Percentiles rank a stretch among this genome's conserved stretches.
Evolutionary conservation across 306 rosid species (phyloP).

Genomic region (Cyamopsis tetragonoloba): DNA sequence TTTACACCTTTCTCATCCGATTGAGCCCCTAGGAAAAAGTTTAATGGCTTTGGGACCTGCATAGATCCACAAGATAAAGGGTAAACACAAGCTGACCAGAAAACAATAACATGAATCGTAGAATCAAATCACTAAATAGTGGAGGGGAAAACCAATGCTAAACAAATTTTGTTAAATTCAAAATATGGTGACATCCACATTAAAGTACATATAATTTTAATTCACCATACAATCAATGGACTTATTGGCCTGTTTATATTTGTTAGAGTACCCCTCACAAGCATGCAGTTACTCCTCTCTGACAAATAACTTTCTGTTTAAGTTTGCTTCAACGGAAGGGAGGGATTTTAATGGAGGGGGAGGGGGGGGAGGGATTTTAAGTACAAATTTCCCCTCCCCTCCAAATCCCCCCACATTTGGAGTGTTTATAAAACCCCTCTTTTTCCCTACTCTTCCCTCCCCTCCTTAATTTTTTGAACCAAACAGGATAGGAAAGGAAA

Average conservation of each 20-base stretch:
- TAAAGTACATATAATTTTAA: not conserved
- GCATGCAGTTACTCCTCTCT: no score
- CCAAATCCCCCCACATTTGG: no score
- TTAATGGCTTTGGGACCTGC: conserved; percentile 94
- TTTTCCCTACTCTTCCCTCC: no score
- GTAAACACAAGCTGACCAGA: conserved; percentile 22
- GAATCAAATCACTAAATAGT: conserved; percentile 12
- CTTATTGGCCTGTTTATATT: not conserved
- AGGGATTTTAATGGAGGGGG: no score
- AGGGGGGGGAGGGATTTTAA: no score
- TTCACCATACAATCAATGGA: not conserved
- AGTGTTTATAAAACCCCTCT: no score
- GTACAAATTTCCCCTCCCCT: no score
- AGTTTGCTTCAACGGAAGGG: no score
- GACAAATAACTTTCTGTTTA: no score
- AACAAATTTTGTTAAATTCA: conserved; percentile 7
- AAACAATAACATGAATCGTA: conserved; percentile 18
- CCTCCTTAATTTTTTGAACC: no score
- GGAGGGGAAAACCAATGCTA: not conserved
- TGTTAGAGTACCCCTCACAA: no score
- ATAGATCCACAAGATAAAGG: conserved; percentile 12
- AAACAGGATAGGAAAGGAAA: no score
- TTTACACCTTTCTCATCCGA: conserved; percentile 84
- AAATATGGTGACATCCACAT: conserved; percentile 1
- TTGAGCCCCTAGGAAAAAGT: conserved; percentile 66